Evolutionary conservation across 2,329 filamentous ascomycete species (phyloP), one percentile per base, ranked within the genome.

Genomic region (Sporothrix euskadiensis): DNA sequence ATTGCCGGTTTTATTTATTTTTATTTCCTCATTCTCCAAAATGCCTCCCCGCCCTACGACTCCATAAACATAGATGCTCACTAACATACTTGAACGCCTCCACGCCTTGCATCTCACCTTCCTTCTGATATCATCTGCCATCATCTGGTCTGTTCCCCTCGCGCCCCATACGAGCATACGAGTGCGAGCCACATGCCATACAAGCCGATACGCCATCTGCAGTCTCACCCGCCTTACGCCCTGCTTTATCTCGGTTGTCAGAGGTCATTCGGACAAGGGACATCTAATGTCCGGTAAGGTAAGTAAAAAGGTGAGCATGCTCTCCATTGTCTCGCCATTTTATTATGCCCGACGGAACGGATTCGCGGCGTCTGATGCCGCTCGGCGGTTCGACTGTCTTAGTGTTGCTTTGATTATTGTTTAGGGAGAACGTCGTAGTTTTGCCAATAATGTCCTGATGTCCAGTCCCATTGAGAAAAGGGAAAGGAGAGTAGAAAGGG

Each of bases 141-240:
- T 49, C 44, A 49, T 16, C 44, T 44, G 41, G 6, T 14, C 56
- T 30, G 32, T 30, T 32, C 56, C 56, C 30, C 30, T 59, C 56
- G 30, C 56, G 56, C 56, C 30, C 30, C 6, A 35, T 57, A 59
- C 56, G 30, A 59, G 9, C 22, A 35, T 59, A 59, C 56, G 56
- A 59, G 30, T 30, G 30, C 12, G 56, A 19, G 56, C 26, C 56
- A 19, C 30, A 19, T 6, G 56, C 52, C 22, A 56, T 56, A 9
- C 41, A 22, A 5, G 49, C 49, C 49, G 26, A 59, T 32, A 16
- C 30, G 56, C 56, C 30, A 35, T n/a, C 56, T 59, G 56, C 56
- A 59, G 56, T 59, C 56, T 59, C 56, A 59, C 56, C 56, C 35
- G 56, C 56, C 56, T 35, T 59, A 59, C 30, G 30, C 56, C 30